phyloP scores from a whole-genome alignment of 2,329 filamentous ascomycete genomes.

The Eurotiales sp. region DNA sequence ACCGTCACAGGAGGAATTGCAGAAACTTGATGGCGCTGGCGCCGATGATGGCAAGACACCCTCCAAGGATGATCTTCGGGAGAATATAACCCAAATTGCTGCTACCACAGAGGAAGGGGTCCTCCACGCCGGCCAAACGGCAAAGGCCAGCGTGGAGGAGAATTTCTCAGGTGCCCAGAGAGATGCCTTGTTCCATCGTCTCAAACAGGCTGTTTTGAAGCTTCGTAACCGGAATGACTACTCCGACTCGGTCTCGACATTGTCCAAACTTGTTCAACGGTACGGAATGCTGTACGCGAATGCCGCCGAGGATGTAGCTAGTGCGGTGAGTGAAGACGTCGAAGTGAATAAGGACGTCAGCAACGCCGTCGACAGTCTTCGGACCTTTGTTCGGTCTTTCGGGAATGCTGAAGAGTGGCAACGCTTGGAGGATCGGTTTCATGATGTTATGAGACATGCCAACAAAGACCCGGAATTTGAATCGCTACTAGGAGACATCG shows the following conservation, averaged over 20 bases:
- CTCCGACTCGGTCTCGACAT: conserved; percentile 74
- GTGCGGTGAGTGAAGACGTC: conserved; percentile 66
- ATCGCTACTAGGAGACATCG: conserved; percentile 67
- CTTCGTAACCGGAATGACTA: conserved; percentile 77
- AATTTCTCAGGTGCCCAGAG: conserved; percentile 70
- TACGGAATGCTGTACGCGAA: conserved; percentile 77
- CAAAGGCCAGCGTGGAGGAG: conserved; percentile 67
- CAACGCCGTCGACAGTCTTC: conserved; percentile 72
- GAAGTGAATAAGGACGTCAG: conserved; percentile 71
- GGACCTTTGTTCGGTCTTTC: conserved; percentile 74
- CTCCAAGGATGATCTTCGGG: conserved; percentile 59
- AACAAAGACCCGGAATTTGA: conserved; percentile 80
- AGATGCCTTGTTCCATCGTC: conserved; percentile 66
- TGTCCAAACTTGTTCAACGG: conserved; percentile 70
- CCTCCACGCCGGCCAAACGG: conserved; percentile 48
- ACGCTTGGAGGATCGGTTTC: conserved; percentile 64
- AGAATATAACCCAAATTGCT: conserved; percentile 54
- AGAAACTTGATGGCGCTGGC: conserved; percentile 47
- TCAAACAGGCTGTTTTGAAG: conserved; percentile 72
- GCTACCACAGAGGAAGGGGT: conserved; percentile 35
- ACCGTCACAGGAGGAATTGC: conserved; percentile 59
- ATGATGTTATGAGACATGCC: conserved; percentile 68
- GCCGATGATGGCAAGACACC: conserved; percentile 49
- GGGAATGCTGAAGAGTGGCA: conserved; percentile 73
- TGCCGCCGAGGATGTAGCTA: conserved; percentile 63